phyloP scores from a whole-genome alignment of 768 basidiomycete species.

The Agrocybe praecox region DNA sequence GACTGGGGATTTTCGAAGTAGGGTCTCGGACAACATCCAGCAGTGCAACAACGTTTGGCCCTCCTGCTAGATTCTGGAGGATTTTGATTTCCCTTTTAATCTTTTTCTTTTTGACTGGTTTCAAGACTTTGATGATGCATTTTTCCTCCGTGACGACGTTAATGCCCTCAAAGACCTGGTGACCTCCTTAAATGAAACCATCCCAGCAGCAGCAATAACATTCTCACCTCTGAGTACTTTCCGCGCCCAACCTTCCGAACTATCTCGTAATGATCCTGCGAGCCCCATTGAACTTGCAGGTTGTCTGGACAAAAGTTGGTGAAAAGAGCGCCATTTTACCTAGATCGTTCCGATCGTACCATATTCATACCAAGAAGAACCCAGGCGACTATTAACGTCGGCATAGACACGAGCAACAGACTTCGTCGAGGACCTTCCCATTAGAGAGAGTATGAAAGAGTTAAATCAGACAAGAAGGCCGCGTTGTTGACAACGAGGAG shows the following conservation, averaged over 20 bases:
- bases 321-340: slow-evolving; percentile 17
- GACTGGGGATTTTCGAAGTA: slow-evolving; percentile 93
- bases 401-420: slow-evolving; percentile 87
- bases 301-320: slow-evolving; percentile 62
- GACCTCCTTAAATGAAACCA: slow-evolving; percentile 9
- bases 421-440: slow-evolving; percentile 74
- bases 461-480: slow-evolving; percentile 7
- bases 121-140: slow-evolving; percentile 98
- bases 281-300: slow-evolving; percentile 96
- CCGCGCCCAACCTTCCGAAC: slow-evolving; percentile 95
- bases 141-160: slow-evolving; percentile 91
- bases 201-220: slow-evolving; percentile 1
- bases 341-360: slow-evolving; percentile 49
- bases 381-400: slow-evolving; percentile 86
- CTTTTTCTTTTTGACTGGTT: slow-evolving; percentile 99
- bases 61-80: slow-evolving; percentile 93
- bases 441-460: slow-evolving; percentile 29
- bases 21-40: slow-evolving; percentile 96
- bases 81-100: slow-evolving; percentile 99
- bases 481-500: slow-evolving; percentile 17
- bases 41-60: slow-evolving; percentile 91
- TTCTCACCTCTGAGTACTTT: slow-evolving; percentile 88
- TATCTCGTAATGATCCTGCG: slow-evolving; percentile 97
- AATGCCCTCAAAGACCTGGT: slow-evolving; percentile 89
- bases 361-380: slow-evolving; percentile 95